Percentiles rank a stretch among this genome's conserved stretches.
Evolutionary conservation across 2,329 filamentous ascomycete species (phyloP).

Genomic region (Botrytis tulipae): DNA sequence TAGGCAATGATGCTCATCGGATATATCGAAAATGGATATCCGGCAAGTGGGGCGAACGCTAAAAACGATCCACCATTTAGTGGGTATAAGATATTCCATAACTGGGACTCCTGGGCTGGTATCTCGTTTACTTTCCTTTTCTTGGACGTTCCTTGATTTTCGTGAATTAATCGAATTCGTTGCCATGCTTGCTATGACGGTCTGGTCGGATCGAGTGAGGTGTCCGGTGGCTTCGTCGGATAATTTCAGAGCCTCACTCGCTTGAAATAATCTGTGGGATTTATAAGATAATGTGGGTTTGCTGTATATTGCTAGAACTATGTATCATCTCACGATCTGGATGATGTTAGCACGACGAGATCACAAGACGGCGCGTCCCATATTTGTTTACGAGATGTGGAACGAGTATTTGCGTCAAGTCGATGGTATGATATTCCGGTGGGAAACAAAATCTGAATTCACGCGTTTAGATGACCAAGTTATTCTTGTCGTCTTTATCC

Average conservation of each 20-base stretch:
- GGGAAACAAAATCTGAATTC: not conserved
- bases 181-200: not conserved
- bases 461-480: not conserved
- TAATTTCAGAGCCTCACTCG: not conserved
- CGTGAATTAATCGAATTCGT: not conserved
- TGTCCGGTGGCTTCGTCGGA: not conserved
- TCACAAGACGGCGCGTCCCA: not conserved
- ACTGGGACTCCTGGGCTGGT: not conserved
- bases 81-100: not conserved
- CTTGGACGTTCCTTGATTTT: slow-evolving; percentile 2
- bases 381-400: not conserved
- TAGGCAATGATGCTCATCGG: not conserved
- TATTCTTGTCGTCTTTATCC: not conserved
- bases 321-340: not conserved
- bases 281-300: not conserved
- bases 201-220: not conserved
- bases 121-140: not conserved
- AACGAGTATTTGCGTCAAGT: not conserved
- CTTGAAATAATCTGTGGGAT: not conserved
- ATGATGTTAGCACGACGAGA: not conserved
- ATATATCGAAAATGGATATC: not conserved
- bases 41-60: not conserved
- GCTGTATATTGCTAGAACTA: not conserved
- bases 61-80: not conserved
- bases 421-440: not conserved